Percentiles rank a stretch among this genome's conserved stretches.
Evolutionary conservation across 768 basidiomycete species (phyloP).

Genomic region (Trametes coccinea): DNA sequence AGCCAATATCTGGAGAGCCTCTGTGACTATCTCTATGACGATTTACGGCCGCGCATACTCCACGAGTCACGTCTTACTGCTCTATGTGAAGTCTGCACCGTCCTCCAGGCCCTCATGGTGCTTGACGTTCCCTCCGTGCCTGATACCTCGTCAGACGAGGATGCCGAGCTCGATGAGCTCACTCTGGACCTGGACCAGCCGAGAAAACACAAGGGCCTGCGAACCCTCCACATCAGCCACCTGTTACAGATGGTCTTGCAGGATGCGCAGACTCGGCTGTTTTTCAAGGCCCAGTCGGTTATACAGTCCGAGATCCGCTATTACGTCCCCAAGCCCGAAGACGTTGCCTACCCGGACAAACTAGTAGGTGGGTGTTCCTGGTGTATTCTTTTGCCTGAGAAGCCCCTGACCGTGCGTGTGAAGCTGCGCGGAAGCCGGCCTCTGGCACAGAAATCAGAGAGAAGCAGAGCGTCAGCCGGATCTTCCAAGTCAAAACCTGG

Average conservation of each 20-base stretch:
- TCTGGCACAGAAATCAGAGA: slow-evolving; percentile 54
- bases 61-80: slow-evolving; percentile 87
- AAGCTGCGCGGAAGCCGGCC: slow-evolving; percentile 48
- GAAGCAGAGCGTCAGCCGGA: slow-evolving; percentile 66
- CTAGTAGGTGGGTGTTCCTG: slow-evolving; percentile 56
- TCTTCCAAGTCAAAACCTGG: slow-evolving; percentile 70
- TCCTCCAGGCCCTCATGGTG: slow-evolving; percentile 95
- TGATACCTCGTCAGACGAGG: slow-evolving; percentile 39
- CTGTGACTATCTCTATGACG: slow-evolving; percentile 94
- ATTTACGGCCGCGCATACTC: slow-evolving; percentile 91
- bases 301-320: slow-evolving; percentile 87
- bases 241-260: slow-evolving; percentile 89
- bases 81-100: slow-evolving; percentile 94
- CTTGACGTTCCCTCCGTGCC: slow-evolving; percentile 62
- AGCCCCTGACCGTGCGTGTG: slow-evolving; percentile 9
- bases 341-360: slow-evolving; percentile 85
- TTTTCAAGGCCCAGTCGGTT: slow-evolving; percentile 94
- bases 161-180: slow-evolving; percentile 38
- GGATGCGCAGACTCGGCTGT: slow-evolving; percentile 92
- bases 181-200: slow-evolving; percentile 41
- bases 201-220: slow-evolving; percentile 41
- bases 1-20: slow-evolving; percentile 89
- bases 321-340: slow-evolving; percentile 74
- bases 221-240: slow-evolving; percentile 73
- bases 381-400: slow-evolving; percentile 6